Evolutionary conservation across 305 asterid species (phyloP).

Genomic region (Fraxinus ornus): DNA sequence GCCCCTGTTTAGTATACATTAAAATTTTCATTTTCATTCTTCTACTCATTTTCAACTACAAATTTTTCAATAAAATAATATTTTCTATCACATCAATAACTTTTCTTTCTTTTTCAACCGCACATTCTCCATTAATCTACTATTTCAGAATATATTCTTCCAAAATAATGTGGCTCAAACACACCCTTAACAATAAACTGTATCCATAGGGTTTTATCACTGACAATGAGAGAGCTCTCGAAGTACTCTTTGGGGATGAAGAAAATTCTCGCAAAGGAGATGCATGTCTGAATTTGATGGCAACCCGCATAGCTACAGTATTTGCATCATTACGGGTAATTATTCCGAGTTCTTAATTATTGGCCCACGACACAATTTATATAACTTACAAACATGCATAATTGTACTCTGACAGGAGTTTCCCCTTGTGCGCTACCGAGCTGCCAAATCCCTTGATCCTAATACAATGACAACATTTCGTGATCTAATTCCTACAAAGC

Average conservation of each 20-base stretch:
- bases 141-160: too few relatives aligned
- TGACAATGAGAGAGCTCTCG: conserved; percentile 89
- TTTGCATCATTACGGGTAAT: conserved; percentile 90
- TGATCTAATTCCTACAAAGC: conserved; percentile 94
- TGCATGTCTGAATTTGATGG: conserved; percentile 86
- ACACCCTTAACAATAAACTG: neutral
- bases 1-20: too few relatives aligned
- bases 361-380: conserved; percentile 8
- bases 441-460: conserved; percentile 94
- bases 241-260: conserved; percentile 94
- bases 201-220: conserved; percentile 78
- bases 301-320: conserved; percentile 87
- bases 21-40: too few relatives aligned
- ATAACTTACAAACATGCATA: conserved; percentile 12
- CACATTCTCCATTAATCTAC: too few relatives aligned
- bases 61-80: too few relatives aligned
- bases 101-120: too few relatives aligned
- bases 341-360: conserved; percentile 10
- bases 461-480: conserved; percentile 90
- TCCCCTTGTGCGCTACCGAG: conserved; percentile 87
- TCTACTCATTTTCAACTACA: too few relatives aligned
- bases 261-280: conserved; percentile 78
- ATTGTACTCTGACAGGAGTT: conserved; percentile 71
- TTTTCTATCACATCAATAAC: too few relatives aligned
- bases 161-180: too few relatives aligned